These are phyloP conservation scores for Rhizopogon roseolus DNA, from an alignment of 768 basidiomycete genomes.

Conservation along the genomic window DNA sequence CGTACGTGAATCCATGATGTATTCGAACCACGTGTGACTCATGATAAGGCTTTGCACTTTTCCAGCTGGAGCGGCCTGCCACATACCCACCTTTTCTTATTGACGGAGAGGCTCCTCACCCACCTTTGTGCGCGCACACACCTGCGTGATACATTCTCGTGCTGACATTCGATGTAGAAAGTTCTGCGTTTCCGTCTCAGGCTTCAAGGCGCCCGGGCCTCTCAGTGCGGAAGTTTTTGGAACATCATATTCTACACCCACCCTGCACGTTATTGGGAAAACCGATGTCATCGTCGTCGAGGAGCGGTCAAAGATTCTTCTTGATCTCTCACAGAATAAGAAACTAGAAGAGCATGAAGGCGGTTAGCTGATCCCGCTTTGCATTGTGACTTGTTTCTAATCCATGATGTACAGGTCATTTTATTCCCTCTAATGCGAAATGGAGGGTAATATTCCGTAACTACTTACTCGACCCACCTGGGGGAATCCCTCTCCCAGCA, in stretches of 20 bases:
- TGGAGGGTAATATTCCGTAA: slow-evolving; percentile 75
- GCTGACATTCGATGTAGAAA: slow-evolving; percentile 32
- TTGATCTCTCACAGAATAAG: slow-evolving; percentile 48
- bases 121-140: slow-evolving; percentile 54
- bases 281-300: slow-evolving; percentile 71
- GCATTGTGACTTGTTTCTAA: not conserved
- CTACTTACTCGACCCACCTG: slow-evolving; percentile 54
- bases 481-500: slow-evolving; percentile 41
- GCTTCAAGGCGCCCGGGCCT: slow-evolving; percentile 52
- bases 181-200: slow-evolving; percentile 75
- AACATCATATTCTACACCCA: slow-evolving; percentile 58
- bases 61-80: slow-evolving; percentile 50
- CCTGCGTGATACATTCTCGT: not conserved
- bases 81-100: slow-evolving; percentile 54
- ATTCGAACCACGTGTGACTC: not conserved
- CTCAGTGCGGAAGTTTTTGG: slow-evolving; percentile 47
- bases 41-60: not conserved
- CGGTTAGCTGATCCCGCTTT: slow-evolving; percentile 43
- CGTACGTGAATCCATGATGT: slow-evolving; percentile 36
- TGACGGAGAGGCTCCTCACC: slow-evolving; percentile 63
- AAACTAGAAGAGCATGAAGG: slow-evolving; percentile 78
- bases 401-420: slow-evolving; percentile 53
- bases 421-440: slow-evolving; percentile 70
- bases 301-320: slow-evolving; percentile 57
- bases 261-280: slow-evolving; percentile 73